A percentile compares a stretch with the other conserved stretches of the same genome.
Conservation (phyloP, 345 rosid species). For the Rhizophora mangle region DNA sequence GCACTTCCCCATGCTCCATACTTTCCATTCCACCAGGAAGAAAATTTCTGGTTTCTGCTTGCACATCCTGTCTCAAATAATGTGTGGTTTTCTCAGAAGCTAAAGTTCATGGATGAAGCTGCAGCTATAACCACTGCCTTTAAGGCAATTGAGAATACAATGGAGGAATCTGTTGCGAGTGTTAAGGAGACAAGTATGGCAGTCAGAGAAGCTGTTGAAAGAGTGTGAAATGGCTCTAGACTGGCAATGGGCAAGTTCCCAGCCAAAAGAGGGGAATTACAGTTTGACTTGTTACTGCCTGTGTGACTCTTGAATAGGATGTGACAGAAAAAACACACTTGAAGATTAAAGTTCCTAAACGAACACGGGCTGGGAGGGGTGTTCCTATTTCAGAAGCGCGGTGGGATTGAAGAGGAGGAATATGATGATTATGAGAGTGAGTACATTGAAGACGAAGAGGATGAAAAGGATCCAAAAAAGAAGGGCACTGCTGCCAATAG, state of each 20-base stretch:
- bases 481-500: slow-evolving; percentile 57
- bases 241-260: slow-evolving; percentile 87
- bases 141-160: slow-evolving; percentile 78
- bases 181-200: slow-evolving; percentile 66
- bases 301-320: slow-evolving; percentile 96
- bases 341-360: slow-evolving; percentile 77
- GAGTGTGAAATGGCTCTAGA: slow-evolving; percentile 79
- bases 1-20: slow-evolving; percentile 83
- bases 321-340: slow-evolving; percentile 59
- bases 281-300: slow-evolving; percentile 78
- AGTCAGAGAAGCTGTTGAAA: slow-evolving; percentile 68
- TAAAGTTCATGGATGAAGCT: slow-evolving; percentile 90
- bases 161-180: slow-evolving; percentile 85
- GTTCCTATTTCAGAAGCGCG: slow-evolving; percentile 55
- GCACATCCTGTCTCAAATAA: slow-evolving; percentile 71
- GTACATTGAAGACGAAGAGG: slow-evolving; percentile 88
- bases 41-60: slow-evolving; percentile 85
- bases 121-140: slow-evolving; percentile 75
- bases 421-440: slow-evolving; percentile 88
- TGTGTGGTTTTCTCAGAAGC: slow-evolving; percentile 92
- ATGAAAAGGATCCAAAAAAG: slow-evolving; percentile 55
- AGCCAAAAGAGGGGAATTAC: slow-evolving; percentile 80
- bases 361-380: slow-evolving; percentile 78
- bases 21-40: slow-evolving; percentile 93
- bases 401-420: slow-evolving; percentile 82